A percentile compares a stretch with the other conserved stretches of the same genome.
Conservation (phyloP, 805 yeast genomes). For the Ogataea kodamae region DNA sequence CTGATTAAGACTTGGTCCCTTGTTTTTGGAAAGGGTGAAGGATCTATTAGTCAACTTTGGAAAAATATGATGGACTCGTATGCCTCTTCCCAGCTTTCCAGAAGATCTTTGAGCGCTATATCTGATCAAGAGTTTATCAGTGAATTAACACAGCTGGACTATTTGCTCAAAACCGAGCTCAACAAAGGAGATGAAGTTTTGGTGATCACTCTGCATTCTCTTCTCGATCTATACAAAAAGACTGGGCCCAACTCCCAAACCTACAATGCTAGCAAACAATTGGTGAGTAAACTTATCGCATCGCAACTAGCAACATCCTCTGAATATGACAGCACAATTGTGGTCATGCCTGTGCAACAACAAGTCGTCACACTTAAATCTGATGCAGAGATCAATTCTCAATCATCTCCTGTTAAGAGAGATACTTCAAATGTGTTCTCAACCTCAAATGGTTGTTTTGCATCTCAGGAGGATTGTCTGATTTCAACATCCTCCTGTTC, state of each 20-base stretch:
- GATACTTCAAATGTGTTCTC: slow-evolving; percentile 17
- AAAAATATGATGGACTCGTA: slow-evolving; percentile 26
- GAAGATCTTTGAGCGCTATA: slow-evolving; percentile 32
- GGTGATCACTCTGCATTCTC: slow-evolving; percentile 41
- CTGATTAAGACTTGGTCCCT: slow-evolving; percentile 25
- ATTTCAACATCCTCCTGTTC: slow-evolving; percentile 46
- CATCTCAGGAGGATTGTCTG: slow-evolving; percentile 45
- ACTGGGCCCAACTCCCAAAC: slow-evolving; percentile 42
- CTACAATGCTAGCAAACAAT: slow-evolving; percentile 37
- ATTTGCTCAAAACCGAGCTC: slow-evolving; percentile 31
- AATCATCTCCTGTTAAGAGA: slow-evolving; percentile 22
- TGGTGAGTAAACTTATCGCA: slow-evolving; percentile 33
- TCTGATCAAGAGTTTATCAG: slow-evolving; percentile 46
- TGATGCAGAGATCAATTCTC: slow-evolving; percentile 10
- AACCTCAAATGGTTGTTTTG: slow-evolving; percentile 31
- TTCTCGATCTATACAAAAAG: slow-evolving; percentile 39
- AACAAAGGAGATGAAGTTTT: slow-evolving; percentile 26
- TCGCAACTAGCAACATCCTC: slow-evolving; percentile 17
- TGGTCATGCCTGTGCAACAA: slow-evolving; percentile 33
- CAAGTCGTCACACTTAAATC: slow-evolving; percentile 19
- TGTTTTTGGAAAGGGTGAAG: slow-evolving; percentile 28
- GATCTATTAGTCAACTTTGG: slow-evolving; percentile 39
- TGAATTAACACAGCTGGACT: slow-evolving; percentile 47
- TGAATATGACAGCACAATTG: slow-evolving; percentile 27
- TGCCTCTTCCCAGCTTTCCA: slow-evolving; percentile 15